Conservation (phyloP, 192 early-diverging fungal species). For the Dissophora ornata region DNA sequence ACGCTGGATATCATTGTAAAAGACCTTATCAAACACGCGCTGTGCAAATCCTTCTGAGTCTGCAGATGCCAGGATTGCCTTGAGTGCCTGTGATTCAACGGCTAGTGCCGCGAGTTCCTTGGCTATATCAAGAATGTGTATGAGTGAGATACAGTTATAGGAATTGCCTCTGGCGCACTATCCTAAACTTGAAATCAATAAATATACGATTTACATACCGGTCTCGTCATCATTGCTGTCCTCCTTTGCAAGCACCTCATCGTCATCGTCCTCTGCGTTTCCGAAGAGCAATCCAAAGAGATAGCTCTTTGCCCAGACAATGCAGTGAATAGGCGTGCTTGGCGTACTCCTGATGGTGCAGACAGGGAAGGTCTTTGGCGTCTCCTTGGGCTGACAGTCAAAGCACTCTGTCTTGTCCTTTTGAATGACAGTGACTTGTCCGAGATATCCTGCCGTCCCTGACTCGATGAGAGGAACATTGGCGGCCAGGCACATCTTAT, state of each 20-base stretch:
- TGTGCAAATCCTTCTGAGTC: slow-evolving; percentile 69
- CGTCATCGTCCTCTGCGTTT: slow-evolving; percentile 67
- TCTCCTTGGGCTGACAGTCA: slow-evolving; percentile 91
- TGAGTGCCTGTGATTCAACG: slow-evolving; percentile 78
- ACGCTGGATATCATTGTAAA: slow-evolving; percentile 80
- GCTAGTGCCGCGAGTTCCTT: slow-evolving; percentile 81
- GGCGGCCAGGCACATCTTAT: slow-evolving; percentile 94
- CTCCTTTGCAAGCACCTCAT: slow-evolving; percentile 48
- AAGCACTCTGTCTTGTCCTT: slow-evolving; percentile 89
- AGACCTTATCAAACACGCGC: slow-evolving; percentile 84
- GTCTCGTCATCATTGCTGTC: slow-evolving; percentile 65
- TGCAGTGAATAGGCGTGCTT: slow-evolving; percentile 93
- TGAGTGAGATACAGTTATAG: no score
- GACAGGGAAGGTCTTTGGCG: slow-evolving; percentile 90
- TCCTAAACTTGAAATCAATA: no score
- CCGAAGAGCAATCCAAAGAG: slow-evolving; percentile 90
- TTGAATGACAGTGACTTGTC: slow-evolving; percentile 90
- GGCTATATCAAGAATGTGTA: slow-evolving; percentile 45
- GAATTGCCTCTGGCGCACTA: no score
- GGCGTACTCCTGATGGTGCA: slow-evolving; percentile 99
- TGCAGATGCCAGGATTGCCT: slow-evolving; percentile 70
- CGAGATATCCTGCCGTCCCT: slow-evolving; percentile 94
- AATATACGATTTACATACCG: slow-evolving; percentile 25
- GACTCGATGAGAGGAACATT: slow-evolving; percentile 94
- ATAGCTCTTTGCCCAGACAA: slow-evolving; percentile 99